Evolutionary conservation across 257 asterid species (phyloP).

Genomic region (Echites panduratus): DNA sequence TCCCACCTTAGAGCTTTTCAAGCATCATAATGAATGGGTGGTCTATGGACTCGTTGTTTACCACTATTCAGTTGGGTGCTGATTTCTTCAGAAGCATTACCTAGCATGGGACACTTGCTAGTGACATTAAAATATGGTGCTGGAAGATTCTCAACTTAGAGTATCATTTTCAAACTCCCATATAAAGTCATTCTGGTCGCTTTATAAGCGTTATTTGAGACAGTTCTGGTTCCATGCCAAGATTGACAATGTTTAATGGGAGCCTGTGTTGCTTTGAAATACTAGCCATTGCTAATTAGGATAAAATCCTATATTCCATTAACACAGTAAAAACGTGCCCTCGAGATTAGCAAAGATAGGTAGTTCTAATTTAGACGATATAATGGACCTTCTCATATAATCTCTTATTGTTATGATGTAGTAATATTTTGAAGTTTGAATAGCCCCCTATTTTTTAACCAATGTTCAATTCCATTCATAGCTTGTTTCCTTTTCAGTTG

Average conservation of each 20-base stretch:
- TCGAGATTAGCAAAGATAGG: not conserved
- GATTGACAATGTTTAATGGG: not conserved
- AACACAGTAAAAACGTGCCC: not conserved
- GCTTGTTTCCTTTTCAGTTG: not conserved
- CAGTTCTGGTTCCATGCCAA: not conserved
- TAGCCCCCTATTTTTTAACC: not conserved
- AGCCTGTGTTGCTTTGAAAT: not conserved
- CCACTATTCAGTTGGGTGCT: not conserved
- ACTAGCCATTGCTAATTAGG: not conserved
- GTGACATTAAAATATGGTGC: not conserved
- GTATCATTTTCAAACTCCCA: not conserved
- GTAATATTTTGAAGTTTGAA: not conserved
- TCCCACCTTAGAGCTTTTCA: not conserved
- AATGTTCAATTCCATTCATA: not conserved
- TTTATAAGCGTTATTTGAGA: no score
- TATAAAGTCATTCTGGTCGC: not conserved
- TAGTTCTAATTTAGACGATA: not conserved
- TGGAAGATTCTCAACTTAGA: not conserved
- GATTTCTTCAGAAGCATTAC: not conserved
- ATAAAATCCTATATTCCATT: not conserved
- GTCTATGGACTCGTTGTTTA: not conserved
- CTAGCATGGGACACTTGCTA: not conserved
- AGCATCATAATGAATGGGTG: not conserved
- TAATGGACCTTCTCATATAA: not conserved
- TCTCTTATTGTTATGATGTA: not conserved